Evolutionary conservation across 23 red algal species (phyloP).

Genomic region (Gracilaria gracilis): DNA sequence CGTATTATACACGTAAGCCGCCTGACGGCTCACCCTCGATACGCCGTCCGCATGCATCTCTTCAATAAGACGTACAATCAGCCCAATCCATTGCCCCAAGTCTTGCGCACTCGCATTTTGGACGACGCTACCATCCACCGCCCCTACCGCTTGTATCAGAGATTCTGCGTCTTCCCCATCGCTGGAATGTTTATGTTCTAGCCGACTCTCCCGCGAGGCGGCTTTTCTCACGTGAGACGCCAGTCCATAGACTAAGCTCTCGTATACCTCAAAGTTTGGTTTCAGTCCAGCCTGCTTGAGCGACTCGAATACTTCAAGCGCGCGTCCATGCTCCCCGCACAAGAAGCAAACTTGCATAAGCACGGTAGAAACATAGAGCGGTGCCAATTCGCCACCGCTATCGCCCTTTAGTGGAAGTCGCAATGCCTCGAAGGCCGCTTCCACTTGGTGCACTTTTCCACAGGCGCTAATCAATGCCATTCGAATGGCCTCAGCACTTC

Average conservation of each 20-base stretch:
- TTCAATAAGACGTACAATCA: slow-evolving; percentile 33
- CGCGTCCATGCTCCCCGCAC: slow-evolving; percentile 41
- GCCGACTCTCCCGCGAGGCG: neutral
- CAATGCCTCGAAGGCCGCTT: slow-evolving; percentile 51
- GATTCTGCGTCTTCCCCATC: neutral
- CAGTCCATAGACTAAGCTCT: slow-evolving; percentile 67
- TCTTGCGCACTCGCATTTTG: neutral
- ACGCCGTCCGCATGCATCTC: slow-evolving; percentile 61
- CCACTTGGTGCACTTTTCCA: slow-evolving; percentile 49
- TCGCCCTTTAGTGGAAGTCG: neutral
- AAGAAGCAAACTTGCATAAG: slow-evolving; percentile 68
- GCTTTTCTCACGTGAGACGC: slow-evolving; percentile 21
- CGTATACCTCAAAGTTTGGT: slow-evolving; percentile 79
- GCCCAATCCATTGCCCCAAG: neutral
- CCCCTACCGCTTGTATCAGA: neutral
- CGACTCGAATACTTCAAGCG: slow-evolving; percentile 73
- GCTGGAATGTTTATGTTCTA: neutral
- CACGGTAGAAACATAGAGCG: slow-evolving; percentile 66
- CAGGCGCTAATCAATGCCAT: slow-evolving; percentile 74
- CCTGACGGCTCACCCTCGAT: slow-evolving; percentile 37
- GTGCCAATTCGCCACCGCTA: slow-evolving; percentile 32
- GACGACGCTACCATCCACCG: slow-evolving; percentile 7
- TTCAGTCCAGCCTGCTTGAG: slow-evolving; percentile 50
- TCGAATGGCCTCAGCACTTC: slow-evolving; percentile 51
- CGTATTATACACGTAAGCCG: slow-evolving; percentile 63